Evolutionary conservation across 1,284 basidiomycete genomes (phyloP).

Genomic region (Ganoderma boninense): DNA sequence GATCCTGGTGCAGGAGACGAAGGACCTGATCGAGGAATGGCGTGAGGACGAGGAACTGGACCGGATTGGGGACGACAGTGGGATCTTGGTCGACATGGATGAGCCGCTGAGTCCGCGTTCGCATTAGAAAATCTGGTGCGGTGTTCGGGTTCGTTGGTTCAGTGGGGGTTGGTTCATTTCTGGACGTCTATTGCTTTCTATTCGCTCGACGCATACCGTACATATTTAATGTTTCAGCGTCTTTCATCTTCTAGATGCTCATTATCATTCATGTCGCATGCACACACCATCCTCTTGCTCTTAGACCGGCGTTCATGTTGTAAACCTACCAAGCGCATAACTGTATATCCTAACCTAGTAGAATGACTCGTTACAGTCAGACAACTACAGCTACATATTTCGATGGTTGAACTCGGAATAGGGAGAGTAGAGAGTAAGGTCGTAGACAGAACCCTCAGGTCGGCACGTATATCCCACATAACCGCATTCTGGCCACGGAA

Average conservation of each 20-base stretch:
- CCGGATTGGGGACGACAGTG: conserved; percentile 38
- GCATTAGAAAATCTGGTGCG: neutral
- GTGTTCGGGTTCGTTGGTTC: neutral
- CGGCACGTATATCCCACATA: neutral
- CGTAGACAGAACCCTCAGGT: neutral
- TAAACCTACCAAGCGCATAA: neutral
- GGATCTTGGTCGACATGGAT: conserved; percentile 36
- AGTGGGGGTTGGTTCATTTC: neutral
- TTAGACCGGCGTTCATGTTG: neutral
- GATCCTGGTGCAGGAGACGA: conserved; percentile 60
- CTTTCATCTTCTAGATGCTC: neutral
- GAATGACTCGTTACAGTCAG: neutral
- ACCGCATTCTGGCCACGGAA: neutral
- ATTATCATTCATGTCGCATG: neutral
- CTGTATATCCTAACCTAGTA: neutral
- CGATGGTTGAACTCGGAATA: neutral
- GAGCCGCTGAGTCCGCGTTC: conserved; percentile 20
- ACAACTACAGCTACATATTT: neutral
- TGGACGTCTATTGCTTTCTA: neutral
- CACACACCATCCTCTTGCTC: neutral
- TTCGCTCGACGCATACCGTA: neutral
- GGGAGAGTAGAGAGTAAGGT: neutral
- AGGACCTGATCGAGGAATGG: conserved; percentile 67
- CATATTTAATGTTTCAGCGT: too few species aligned
- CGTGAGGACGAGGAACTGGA: conserved; percentile 42